Evolutionary conservation across 805 yeast species (phyloP), one percentile per base, ranked within the genome.

Genomic region (Teunomyces barrocoloradensis): DNA sequence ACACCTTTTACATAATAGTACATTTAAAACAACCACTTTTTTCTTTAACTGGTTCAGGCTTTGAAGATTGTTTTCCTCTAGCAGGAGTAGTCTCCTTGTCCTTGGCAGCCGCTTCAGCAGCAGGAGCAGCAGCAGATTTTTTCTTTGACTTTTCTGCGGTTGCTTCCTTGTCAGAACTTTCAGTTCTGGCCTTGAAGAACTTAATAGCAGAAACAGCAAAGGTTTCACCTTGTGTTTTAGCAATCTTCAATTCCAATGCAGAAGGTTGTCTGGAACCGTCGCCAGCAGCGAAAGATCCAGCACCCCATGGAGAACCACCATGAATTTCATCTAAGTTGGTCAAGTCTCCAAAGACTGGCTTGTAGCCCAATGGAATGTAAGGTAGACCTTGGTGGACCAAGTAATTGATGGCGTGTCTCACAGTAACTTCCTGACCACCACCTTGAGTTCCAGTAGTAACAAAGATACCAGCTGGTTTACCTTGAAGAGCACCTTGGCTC

Each of bases 221-320:
- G 34, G 74, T 63, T 50, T 71, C 64, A 62, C 96, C 96, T 72
- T 89, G 96, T 49, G 68, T 69, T 42, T 62, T 60, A 21, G 89
- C 92, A 50, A 87, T 64, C 56, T 77, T 75, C 63, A 77, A 68
- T 67, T 89, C 96, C 48, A 85, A 69, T 15, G 71, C 76, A 37
- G 82, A 57, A 29, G 89, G 85, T 57, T 73, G 71, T 73, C 95
- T 81, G 6, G 87, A 78, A 43, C 95, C 96, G 61, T 85, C 92
- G 44, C 77, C 73, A 43, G 82, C 87, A 27, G 96, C 90, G 59
- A 77, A 73, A 33, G 87, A 71, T 56, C 96, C 96, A 29, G 96
- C 86, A 64, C 96, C 96, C 89, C 90, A 89, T 40, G 96, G 80
- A 18, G 90, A 79, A 47, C 87, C 87, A 54, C 96, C 96, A 63